phyloP scores from a whole-genome alignment of 805 yeast species.

The Saturnispora gosingensis region DNA sequence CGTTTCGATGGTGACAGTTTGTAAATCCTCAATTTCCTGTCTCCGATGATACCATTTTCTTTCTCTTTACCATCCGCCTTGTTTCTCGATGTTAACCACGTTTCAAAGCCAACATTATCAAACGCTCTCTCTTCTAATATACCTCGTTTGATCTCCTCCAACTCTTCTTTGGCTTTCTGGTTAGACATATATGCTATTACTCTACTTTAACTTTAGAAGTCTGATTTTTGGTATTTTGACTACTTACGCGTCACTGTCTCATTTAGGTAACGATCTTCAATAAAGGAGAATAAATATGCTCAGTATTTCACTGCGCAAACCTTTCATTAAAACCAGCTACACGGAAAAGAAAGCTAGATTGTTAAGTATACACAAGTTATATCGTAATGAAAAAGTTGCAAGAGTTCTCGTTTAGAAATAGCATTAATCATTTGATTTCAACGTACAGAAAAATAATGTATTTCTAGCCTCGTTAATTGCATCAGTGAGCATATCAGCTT shows the following conservation, averaged over 20 bases:
- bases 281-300: background rate
- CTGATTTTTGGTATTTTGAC: background rate
- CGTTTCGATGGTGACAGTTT: background rate
- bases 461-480: constrained; percentile 47
- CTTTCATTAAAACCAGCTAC: background rate
- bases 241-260: background rate
- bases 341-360: background rate
- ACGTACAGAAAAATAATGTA: constrained; percentile 48
- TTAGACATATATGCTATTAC: background rate
- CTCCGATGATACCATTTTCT: background rate
- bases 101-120: constrained; percentile 2
- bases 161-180: background rate
- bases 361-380: background rate
- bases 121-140: background rate
- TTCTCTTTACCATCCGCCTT: background rate
- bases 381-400: background rate
- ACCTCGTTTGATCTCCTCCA: background rate
- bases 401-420: background rate
- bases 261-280: background rate
- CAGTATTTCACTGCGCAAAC: background rate
- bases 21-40: background rate
- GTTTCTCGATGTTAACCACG: background rate
- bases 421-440: constrained; percentile 11
- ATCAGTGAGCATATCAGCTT: constrained; percentile 36
- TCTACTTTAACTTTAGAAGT: background rate